A percentile compares a stretch with the other conserved stretches of the same genome.
phyloP scores from a whole-genome alignment of 179 eudicot species.

The Patellifolia procumbens region DNA sequence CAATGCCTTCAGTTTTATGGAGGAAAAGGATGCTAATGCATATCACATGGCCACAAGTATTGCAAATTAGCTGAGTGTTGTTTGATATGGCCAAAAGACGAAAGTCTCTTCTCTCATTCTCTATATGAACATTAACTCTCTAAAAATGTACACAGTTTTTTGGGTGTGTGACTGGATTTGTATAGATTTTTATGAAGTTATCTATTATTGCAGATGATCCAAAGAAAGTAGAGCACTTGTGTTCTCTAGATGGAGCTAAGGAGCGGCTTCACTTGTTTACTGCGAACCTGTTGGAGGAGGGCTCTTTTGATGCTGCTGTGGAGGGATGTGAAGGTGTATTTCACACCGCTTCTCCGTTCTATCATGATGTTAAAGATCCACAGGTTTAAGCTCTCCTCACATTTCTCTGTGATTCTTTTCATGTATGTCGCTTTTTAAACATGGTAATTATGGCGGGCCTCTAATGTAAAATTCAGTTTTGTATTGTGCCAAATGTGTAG shows the following conservation, averaged over 20 bases:
- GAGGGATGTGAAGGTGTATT: conserved; percentile 47
- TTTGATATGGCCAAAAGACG: background rate
- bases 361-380: conserved; percentile 37
- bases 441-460: background rate
- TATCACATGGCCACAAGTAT: background rate
- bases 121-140: background rate
- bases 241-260: conserved; percentile 41
- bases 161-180: background rate
- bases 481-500: background rate
- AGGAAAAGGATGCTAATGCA: background rate
- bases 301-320: conserved; percentile 39
- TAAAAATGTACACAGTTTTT: background rate
- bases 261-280: conserved; percentile 41
- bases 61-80: background rate
- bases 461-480: too few species aligned
- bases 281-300: conserved; percentile 41
- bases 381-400: conserved; percentile 20
- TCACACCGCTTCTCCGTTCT: conserved; percentile 48
- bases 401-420: background rate
- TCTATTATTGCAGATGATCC: conserved; percentile 34
- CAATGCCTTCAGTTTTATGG: background rate
- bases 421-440: background rate
- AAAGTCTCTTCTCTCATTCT: background rate
- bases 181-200: background rate
- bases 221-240: conserved; percentile 42